Percentiles rank a stretch among this genome's conserved stretches.
phyloP scores from a whole-genome alignment of 768 basidiomycete species.

The Rhizopogon vesiculosus region DNA sequence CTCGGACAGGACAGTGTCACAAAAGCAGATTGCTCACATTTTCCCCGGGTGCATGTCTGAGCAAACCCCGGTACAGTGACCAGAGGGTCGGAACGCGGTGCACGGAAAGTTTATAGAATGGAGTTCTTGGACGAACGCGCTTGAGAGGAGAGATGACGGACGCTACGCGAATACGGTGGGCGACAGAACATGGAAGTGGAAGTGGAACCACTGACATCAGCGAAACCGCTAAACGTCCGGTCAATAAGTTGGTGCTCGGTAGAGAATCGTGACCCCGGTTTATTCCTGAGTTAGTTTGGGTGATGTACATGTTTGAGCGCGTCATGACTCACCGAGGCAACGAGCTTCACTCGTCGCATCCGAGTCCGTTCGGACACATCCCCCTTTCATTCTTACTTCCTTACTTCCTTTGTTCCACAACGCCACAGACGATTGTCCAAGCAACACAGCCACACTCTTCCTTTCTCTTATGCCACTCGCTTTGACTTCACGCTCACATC shows the following conservation, averaged over 20 bases:
- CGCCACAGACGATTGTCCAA: too few species aligned
- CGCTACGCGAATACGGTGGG: slow-evolving; percentile 52
- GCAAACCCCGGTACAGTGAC: slow-evolving; percentile 68
- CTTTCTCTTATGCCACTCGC: too few species aligned
- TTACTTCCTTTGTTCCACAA: too few species aligned
- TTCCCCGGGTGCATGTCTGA: slow-evolving; percentile 49
- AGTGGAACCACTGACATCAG: slow-evolving; percentile 7
- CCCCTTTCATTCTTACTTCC: too few species aligned
- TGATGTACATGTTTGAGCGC: too few species aligned
- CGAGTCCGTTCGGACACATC: too few species aligned
- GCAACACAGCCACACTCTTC: too few species aligned
- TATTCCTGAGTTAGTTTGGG: background rate
- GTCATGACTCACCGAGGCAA: too few species aligned
- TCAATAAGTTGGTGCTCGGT: background rate
- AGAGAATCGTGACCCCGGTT: background rate
- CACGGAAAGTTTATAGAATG: slow-evolving; percentile 64
- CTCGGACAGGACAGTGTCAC: background rate
- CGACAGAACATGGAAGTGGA: slow-evolving; percentile 18
- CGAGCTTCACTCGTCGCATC: too few species aligned
- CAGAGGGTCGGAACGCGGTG: slow-evolving; percentile 78
- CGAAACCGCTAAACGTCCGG: background rate
- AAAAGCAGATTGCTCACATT: slow-evolving; percentile 34
- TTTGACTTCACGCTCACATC: too few species aligned
- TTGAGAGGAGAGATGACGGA: slow-evolving; percentile 50
- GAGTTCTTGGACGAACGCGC: slow-evolving; percentile 53